Conservation (phyloP, 805 yeast genomes). For the Yarrowia porcina region DNA sequence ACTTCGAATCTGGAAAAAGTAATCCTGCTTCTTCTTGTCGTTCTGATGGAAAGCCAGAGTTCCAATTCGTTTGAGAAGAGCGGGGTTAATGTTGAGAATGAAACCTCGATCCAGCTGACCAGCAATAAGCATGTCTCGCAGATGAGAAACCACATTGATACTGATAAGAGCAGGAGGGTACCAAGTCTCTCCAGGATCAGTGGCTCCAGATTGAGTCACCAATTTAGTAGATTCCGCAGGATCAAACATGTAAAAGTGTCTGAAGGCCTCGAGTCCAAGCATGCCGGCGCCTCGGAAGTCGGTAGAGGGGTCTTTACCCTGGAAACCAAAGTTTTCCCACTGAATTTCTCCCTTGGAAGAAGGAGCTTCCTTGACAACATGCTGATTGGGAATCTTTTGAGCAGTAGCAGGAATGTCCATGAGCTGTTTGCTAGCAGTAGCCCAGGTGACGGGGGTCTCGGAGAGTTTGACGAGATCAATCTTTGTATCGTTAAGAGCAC, state of each 20-base stretch:
- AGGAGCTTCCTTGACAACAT: not conserved
- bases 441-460: constrained; percentile 15
- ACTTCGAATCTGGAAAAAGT: not conserved
- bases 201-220: not conserved
- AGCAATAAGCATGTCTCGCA: constrained; percentile 14
- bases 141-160: constrained; percentile 29
- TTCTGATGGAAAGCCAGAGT: not conserved
- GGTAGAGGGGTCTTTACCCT: constrained; percentile 37
- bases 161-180: constrained; percentile 36
- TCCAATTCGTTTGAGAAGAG: not conserved
- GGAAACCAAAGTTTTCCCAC: constrained; percentile 41
- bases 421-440: constrained; percentile 3
- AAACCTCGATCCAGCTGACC: constrained; percentile 13
- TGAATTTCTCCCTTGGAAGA: constrained; percentile 27
- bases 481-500: constrained; percentile 20
- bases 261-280: constrained; percentile 16
- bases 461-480: not conserved
- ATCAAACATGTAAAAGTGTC: constrained; percentile 20
- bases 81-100: constrained; percentile 1
- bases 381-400: not conserved
- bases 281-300: constrained; percentile 37
- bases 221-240: constrained; percentile 12
- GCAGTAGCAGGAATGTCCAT: constrained; percentile 7
- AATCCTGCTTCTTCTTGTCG: not conserved
- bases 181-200: constrained; percentile 29